phyloP scores from a whole-genome alignment of 768 basidiomycete genomes.

The Daedaleopsis sinensis region DNA sequence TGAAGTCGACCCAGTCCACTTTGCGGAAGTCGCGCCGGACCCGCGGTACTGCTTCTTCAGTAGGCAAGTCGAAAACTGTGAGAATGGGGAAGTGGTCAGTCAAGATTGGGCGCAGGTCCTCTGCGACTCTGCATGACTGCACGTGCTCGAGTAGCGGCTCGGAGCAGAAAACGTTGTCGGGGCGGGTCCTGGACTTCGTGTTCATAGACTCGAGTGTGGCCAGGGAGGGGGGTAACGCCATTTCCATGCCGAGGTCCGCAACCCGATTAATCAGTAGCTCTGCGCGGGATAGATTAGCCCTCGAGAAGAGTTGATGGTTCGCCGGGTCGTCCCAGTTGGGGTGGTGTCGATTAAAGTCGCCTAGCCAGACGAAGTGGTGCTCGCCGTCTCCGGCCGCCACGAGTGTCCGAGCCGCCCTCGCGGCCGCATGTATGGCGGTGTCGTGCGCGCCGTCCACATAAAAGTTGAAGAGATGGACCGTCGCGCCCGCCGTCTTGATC shows the following conservation, averaged over 20 bases:
- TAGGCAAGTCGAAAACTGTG: slow-evolving; percentile 33
- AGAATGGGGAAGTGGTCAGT: slow-evolving; percentile 48
- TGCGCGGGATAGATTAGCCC: slow-evolving; percentile 21
- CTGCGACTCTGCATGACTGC: slow-evolving; percentile 31
- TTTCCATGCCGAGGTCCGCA: too few species aligned
- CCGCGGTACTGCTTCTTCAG: too few species aligned
- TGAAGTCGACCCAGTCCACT: too few species aligned
- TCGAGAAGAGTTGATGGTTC: slow-evolving; percentile 41
- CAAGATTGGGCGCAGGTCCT: slow-evolving; percentile 14
- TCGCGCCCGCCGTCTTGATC: too few species aligned
- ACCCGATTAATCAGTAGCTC: too few species aligned
- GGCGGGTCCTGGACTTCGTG: slow-evolving; percentile 39
- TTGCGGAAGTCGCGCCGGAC: too few species aligned
- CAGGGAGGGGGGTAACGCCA: slow-evolving; percentile 35
- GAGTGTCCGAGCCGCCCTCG: not conserved
- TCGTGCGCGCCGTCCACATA: too few species aligned
- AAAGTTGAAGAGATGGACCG: too few species aligned
- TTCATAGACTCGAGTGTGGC: slow-evolving; percentile 38
- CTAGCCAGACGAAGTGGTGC: slow-evolving; percentile 32
- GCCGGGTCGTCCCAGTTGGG: slow-evolving; percentile 39
- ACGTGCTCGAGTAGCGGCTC: too few species aligned
- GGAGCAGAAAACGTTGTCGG: slow-evolving; percentile 51
- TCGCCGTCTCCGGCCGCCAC: not conserved
- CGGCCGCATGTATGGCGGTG: too few species aligned
- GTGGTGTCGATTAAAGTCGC: too few species aligned